phyloP scores from a whole-genome alignment of 2,329 filamentous ascomycete species.

The Monosporascus sp. region DNA sequence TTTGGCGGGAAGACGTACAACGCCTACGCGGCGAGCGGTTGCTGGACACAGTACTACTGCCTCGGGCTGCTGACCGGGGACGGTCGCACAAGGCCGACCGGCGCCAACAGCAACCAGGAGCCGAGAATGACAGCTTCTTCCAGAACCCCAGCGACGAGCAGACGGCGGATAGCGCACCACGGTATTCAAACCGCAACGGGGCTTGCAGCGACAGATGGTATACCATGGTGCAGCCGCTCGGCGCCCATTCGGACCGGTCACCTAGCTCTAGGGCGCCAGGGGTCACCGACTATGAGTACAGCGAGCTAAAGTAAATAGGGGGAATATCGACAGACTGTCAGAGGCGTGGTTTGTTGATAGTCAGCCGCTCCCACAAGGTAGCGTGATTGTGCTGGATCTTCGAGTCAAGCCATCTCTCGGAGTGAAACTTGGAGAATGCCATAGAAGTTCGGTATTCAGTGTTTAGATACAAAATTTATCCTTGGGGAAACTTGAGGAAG shows the following conservation, averaged over 20 bases:
- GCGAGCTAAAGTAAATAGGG: not conserved
- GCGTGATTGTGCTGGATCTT: no score
- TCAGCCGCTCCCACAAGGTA: no score
- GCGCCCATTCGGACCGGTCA: not conserved
- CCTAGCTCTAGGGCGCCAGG: not conserved
- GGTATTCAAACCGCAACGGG: slow-evolving; percentile 41
- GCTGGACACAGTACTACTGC: slow-evolving; percentile 49
- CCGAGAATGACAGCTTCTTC: slow-evolving; percentile 56
- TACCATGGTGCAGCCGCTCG: not conserved
- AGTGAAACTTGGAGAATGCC: no score
- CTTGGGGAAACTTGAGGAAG: no score
- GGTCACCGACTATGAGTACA: not conserved
- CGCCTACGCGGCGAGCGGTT: slow-evolving; percentile 49
- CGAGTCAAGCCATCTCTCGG: no score
- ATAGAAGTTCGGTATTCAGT: no score
- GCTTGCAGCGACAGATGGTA: slow-evolving; percentile 44
- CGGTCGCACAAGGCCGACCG: slow-evolving; percentile 40
- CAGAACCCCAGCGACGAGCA: slow-evolving; percentile 46
- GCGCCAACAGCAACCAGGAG: slow-evolving; percentile 52
- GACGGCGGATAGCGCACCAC: slow-evolving; percentile 50
- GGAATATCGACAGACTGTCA: no score
- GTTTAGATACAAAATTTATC: no score
- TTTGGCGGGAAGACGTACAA: slow-evolving; percentile 46
- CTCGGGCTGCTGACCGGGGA: slow-evolving; percentile 50
- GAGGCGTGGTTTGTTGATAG: no score